Base-by-base conservation (phyloP, 495 filamentous ascomycete genomes). In the Neurospora sp. region DNA sequence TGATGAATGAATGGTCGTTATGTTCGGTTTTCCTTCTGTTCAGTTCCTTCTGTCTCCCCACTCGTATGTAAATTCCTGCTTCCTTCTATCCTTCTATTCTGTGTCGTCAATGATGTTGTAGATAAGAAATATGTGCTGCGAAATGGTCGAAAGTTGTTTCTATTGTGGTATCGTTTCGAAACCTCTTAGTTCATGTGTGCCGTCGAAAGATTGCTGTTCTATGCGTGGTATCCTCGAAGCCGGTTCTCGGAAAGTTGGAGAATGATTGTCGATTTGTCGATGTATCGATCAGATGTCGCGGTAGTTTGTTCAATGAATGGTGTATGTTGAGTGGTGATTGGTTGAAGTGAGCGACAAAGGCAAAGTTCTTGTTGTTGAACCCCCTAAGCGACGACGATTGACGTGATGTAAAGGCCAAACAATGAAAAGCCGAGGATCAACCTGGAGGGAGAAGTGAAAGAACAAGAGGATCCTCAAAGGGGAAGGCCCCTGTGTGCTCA, bases 391-490 rank as follows among this genome's bases (percentile, higher is more conserved):
- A 35, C 53, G 31, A 65, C 53, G 53, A 31, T 53, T 53, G 45
- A 53, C n/a, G 45, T 61, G 22, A 61, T 31, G 44, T 69, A 70
- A 74, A 70, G 73, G 69, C 76, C 73, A 76, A 74, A 76, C 73
- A 75, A 77, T 44, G 76, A 73, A 73, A 79, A 78, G 82, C 83
- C 83, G 79, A 86, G 84, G 83, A 81, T 86, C 84, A 85, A 86
- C 84, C 83, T 82, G 84, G 83, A 82, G 83, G 77, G 84, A 86
- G 39, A 39, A 68, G 74, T 10, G 20, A 70, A 53, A 6, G 45
- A 71, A 40, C 37, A 39, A 38, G 6, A 69, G 37, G 10, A 69
- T 42, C 39, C 31, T 14, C 9, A 70, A 69, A 16, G 39, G 47
- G 18, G 16, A 42, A 42, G 40, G 35, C 47, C 53, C 53, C 53